phyloP scores from a whole-genome alignment of 306 rosid species.

The Lithocarpus polystachyus region DNA sequence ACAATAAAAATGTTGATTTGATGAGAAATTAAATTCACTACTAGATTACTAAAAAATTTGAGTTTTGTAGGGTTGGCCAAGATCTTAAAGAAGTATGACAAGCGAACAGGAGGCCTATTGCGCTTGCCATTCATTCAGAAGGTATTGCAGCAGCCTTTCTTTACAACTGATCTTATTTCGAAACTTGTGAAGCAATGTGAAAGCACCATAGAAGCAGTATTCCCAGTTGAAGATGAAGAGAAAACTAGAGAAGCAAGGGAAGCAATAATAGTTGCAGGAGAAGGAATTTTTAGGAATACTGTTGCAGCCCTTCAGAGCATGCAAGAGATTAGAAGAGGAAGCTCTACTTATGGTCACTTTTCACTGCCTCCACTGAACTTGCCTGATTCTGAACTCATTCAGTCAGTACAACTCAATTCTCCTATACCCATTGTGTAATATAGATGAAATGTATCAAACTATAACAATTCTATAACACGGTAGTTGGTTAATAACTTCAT shows the following conservation, averaged over 20 bases:
- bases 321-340: constrained; percentile 76
- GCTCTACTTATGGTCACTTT: constrained; percentile 70
- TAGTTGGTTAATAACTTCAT: background rate
- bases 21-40: background rate
- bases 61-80: constrained; percentile 68
- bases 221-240: constrained; percentile 51
- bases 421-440: constrained; percentile 58
- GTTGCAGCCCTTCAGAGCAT: constrained; percentile 75
- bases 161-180: constrained; percentile 70
- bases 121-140: constrained; percentile 77
- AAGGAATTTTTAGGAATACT: constrained; percentile 81
- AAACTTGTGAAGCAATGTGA: constrained; percentile 85
- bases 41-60: background rate
- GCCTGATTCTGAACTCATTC: constrained; percentile 62
- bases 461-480: background rate
- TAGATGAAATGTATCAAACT: background rate
- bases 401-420: constrained; percentile 54
- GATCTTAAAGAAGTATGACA: constrained; percentile 87
- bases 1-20: too few relatives aligned
- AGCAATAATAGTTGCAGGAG: constrained; percentile 47
- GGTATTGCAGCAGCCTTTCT: constrained; percentile 76
- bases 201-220: constrained; percentile 59
- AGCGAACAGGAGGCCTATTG: constrained; percentile 67
- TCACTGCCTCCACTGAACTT: constrained; percentile 85
- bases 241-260: constrained; percentile 36